Percentiles rank a stretch among this genome's conserved stretches.
phyloP scores from a whole-genome alignment of 2,329 filamentous ascomycete genomes.

The Stemphylium lycopersici region DNA sequence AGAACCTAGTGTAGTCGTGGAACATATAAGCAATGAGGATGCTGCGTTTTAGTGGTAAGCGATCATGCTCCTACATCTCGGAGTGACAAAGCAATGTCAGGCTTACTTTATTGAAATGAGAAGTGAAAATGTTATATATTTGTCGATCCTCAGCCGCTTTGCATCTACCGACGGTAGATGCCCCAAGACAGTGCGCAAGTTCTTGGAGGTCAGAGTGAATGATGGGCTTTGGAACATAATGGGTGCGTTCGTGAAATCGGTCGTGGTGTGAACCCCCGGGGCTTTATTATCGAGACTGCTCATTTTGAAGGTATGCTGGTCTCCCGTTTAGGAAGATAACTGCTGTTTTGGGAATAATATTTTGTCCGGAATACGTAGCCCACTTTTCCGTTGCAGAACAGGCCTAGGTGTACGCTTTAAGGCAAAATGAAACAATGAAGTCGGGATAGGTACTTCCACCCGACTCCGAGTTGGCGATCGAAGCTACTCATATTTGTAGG shows the following conservation, averaged over 20 bases:
- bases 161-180: conserved; percentile 1
- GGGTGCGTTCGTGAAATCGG: not conserved
- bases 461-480: too few species aligned
- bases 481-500: too few species aligned
- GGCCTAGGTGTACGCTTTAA: too few species aligned
- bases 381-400: too few species aligned
- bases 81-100: too few species aligned
- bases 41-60: not conserved
- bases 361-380: too few species aligned
- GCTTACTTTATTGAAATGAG: conserved; percentile 8
- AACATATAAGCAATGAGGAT: conserved; percentile 2
- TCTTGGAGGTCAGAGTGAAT: not conserved
- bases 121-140: not conserved
- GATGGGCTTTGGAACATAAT: not conserved
- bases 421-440: too few species aligned
- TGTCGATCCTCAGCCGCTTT: conserved; percentile 1
- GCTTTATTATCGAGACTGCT: not conserved
- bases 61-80: not conserved
- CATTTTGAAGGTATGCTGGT: not conserved
- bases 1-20: not conserved
- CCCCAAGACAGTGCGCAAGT: conserved; percentile 5
- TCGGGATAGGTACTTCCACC: too few species aligned
- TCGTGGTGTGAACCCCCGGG: not conserved
- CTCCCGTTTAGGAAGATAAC: not conserved
- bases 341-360: not conserved